Conservation (phyloP, 2,329 filamentous ascomycete genomes). For the Zymoseptoria pseudotritici region DNA sequence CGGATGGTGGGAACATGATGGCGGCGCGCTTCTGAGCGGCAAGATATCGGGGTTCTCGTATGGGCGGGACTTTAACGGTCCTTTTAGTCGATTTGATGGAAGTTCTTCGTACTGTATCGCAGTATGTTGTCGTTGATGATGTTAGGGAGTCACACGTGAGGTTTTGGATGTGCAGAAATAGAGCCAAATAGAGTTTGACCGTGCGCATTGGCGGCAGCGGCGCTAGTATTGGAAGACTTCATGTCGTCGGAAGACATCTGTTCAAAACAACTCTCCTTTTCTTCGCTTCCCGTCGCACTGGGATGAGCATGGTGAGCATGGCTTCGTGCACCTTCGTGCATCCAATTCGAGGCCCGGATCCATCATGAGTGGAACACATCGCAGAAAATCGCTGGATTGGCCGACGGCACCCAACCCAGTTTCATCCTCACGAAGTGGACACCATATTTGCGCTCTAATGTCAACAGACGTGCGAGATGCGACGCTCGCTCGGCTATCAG, state of each 20-base stretch:
- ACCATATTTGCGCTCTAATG: no score
- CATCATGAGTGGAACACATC: no score
- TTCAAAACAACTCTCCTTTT: neutral
- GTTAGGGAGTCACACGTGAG: neutral
- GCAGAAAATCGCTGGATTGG: no score
- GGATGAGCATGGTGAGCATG: neutral
- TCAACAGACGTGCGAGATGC: no score
- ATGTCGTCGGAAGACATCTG: neutral
- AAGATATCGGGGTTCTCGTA: neutral
- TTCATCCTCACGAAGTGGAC: no score
- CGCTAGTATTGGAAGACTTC: neutral
- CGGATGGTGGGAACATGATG: slow-evolving; percentile 47
- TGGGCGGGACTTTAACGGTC: neutral
- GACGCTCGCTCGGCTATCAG: no score
- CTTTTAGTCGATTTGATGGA: no score
- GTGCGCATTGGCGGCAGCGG: neutral
- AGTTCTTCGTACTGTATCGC: neutral
- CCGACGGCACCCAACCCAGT: no score
- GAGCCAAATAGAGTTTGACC: neutral
- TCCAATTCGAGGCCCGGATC: no score
- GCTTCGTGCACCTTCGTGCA: no score
- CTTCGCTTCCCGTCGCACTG: neutral
- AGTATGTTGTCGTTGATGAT: neutral
- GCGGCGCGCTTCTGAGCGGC: neutral
- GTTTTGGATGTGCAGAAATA: neutral